A percentile compares a stretch with the other conserved stretches of the same genome.
Conservation (phyloP, 495 filamentous ascomycete genomes). For the Pseudoneurospora amorphoporcata region DNA sequence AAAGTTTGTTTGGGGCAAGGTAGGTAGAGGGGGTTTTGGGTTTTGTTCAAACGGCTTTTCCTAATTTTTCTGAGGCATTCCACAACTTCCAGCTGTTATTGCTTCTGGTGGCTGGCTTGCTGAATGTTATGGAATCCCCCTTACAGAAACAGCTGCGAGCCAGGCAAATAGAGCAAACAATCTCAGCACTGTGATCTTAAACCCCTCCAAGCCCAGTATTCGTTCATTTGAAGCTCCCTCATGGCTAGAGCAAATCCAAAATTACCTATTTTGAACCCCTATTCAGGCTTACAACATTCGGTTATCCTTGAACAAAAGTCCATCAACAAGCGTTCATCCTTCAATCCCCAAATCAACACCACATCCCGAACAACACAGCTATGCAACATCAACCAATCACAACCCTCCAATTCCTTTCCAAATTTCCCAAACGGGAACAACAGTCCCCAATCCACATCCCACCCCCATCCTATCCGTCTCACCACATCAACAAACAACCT, state of each 20-base stretch:
- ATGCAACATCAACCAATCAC: not conserved
- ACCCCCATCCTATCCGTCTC: not conserved
- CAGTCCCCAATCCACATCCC: not conserved
- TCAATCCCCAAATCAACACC: not conserved
- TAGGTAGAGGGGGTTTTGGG: not conserved
- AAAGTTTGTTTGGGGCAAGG: not conserved
- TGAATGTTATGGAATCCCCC: not conserved
- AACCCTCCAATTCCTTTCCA: not conserved
- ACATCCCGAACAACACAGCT: not conserved
- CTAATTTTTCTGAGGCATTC: not conserved
- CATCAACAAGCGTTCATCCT: not conserved
- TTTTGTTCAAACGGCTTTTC: not conserved
- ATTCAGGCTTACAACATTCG: not conserved
- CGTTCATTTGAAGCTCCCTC: not conserved
- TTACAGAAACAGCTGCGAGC: not conserved
- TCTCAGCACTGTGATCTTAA: not conserved
- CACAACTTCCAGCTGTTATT: not conserved
- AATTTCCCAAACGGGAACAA: not conserved
- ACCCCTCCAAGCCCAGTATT: not conserved
- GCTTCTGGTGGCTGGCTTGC: not conserved
- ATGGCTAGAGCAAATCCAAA: too few relatives aligned
- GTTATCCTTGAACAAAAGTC: not conserved
- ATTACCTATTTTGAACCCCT: too few relatives aligned
- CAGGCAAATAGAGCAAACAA: not conserved
- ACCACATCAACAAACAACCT: not conserved